These are phyloP conservation scores for Hymenoscyphus fructigenus DNA, from an alignment of 2,329 filamentous ascomycete species.

Conservation along the genomic window DNA sequence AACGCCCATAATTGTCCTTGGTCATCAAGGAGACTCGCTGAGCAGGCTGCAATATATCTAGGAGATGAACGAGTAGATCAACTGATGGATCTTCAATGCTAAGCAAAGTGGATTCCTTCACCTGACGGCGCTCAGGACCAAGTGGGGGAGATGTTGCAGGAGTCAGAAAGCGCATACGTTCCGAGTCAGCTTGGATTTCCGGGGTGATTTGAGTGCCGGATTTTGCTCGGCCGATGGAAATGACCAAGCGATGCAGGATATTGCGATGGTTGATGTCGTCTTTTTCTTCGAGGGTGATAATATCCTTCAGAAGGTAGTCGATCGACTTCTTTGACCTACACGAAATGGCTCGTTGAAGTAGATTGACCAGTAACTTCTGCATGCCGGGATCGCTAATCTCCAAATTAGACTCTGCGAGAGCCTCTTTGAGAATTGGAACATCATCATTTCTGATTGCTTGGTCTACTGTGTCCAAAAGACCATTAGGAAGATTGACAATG, in stretches of 20 bases:
- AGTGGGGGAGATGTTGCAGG: slow-evolving; percentile 69
- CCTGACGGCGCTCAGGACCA: slow-evolving; percentile 59
- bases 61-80: slow-evolving; percentile 58
- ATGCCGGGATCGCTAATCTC: slow-evolving; percentile 52
- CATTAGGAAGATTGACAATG: slow-evolving; percentile 67
- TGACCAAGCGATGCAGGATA: slow-evolving; percentile 87
- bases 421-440: slow-evolving; percentile 52
- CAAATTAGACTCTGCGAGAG: slow-evolving; percentile 58
- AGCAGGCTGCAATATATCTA: slow-evolving; percentile 65
- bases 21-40: slow-evolving; percentile 68
- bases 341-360: slow-evolving; percentile 76
- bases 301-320: slow-evolving; percentile 63
- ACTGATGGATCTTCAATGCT: slow-evolving; percentile 74
- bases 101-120: slow-evolving; percentile 66
- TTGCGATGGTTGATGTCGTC: slow-evolving; percentile 95
- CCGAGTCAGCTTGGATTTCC: slow-evolving; percentile 45
- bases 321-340: slow-evolving; percentile 69
- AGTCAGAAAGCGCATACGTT: slow-evolving; percentile 66
- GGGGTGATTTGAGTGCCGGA: slow-evolving; percentile 39
- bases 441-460: slow-evolving; percentile 70
- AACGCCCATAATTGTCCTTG: slow-evolving; percentile 75
- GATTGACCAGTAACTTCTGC: slow-evolving; percentile 72
- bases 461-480: slow-evolving; percentile 70
- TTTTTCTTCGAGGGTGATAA: slow-evolving; percentile 75
- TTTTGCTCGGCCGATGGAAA: slow-evolving; percentile 79